Evolutionary conservation across 768 basidiomycete genomes (phyloP).

Genomic region (Phlegmacium glaucopus): DNA sequence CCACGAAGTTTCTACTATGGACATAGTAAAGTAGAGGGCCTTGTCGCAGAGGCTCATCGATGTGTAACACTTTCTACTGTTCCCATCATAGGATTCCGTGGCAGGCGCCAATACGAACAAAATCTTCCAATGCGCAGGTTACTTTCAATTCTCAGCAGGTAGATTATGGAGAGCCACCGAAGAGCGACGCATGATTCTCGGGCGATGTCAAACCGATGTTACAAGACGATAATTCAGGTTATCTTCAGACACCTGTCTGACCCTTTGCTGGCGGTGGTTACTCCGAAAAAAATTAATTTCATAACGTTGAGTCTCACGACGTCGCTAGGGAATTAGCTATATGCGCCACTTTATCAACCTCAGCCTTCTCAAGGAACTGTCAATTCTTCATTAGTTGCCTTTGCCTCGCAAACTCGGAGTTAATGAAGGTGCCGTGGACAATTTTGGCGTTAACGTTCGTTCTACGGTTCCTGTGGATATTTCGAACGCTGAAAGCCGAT

Average conservation of each 20-base stretch:
- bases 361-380: background rate
- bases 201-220: conserved; percentile 9
- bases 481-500: conserved; percentile 40
- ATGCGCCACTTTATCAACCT: background rate
- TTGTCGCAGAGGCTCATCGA: conserved; percentile 61
- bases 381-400: conserved; percentile 2
- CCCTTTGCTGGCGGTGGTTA: background rate
- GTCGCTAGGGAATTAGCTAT: background rate
- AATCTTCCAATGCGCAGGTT: conserved; percentile 2
- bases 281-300: background rate
- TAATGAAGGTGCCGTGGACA: conserved; percentile 32
- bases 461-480: conserved; percentile 19
- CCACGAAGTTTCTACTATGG: conserved; percentile 70
- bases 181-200: background rate
- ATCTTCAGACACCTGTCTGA: background rate
- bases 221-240: conserved; percentile 3
- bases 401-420: conserved; percentile 10
- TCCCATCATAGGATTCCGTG: conserved; percentile 25
- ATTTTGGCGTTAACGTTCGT: conserved; percentile 36
- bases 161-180: conserved; percentile 1
- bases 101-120: conserved; percentile 17
- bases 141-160: conserved; percentile 3
- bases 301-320: background rate
- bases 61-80: conserved; percentile 45
- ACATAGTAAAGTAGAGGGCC: conserved; percentile 55